Percentiles rank a stretch among this genome's conserved stretches.
Evolutionary conservation across 208 protist species (phyloP).

Genomic region (Trypanosoma caninum): DNA sequence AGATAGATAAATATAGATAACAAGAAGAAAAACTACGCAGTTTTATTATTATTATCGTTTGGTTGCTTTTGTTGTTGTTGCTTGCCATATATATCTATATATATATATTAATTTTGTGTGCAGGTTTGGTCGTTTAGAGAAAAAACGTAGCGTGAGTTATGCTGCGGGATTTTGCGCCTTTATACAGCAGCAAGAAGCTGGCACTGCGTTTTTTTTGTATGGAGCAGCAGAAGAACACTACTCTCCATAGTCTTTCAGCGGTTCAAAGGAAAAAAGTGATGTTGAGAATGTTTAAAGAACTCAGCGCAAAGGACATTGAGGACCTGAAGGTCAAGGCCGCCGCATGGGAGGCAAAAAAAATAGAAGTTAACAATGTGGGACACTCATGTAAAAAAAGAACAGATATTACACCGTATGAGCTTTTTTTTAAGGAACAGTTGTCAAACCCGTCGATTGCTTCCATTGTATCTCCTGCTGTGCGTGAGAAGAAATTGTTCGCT

Average conservation of each 20-base stretch:
- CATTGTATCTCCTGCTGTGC: conserved; percentile 37
- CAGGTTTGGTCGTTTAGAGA: too few relatives aligned
- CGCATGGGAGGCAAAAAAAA: conserved; percentile 14
- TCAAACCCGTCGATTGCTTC: conserved; percentile 51
- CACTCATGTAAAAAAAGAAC: background rate
- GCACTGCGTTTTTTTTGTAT: conserved; percentile 51
- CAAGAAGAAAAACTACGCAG: too few relatives aligned
- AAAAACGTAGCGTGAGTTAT: too few relatives aligned
- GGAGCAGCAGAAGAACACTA: conserved; percentile 47
- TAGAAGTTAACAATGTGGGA: background rate
- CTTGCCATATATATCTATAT: too few relatives aligned
- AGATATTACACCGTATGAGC: conserved; percentile 46
- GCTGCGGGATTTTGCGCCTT: conserved; percentile 17
- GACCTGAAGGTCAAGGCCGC: conserved; percentile 33
- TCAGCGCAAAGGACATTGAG: conserved; percentile 26
- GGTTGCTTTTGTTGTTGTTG: too few relatives aligned
- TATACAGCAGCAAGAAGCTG: conserved; percentile 21
- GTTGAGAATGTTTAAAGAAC: conserved; percentile 39
- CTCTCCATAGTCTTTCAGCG: conserved; percentile 35
- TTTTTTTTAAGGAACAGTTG: conserved; percentile 57
- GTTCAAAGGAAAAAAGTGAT: conserved; percentile 36
- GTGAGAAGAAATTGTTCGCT: conserved; percentile 47
- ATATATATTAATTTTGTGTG: too few relatives aligned
- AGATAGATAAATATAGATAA: too few relatives aligned
- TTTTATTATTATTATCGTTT: too few relatives aligned